These are phyloP conservation scores for Discostella stelligera DNA, from an alignment of 352 stramenopile species.

Conservation along the genomic window DNA sequence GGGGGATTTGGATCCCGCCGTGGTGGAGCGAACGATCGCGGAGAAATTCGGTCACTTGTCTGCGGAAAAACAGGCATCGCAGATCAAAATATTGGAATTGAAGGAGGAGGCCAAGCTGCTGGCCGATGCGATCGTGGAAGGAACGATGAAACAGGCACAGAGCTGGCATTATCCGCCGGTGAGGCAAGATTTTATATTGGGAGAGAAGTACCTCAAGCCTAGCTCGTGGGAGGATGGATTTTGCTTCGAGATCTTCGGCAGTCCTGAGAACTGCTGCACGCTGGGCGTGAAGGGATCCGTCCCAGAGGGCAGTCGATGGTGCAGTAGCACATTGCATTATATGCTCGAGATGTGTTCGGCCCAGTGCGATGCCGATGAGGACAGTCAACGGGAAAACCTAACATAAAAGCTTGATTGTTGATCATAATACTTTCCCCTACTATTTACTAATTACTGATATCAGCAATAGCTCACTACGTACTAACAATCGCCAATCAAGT, in stretches of 20 bases:
- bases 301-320: slow-evolving; percentile 24
- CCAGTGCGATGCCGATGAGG: slow-evolving; percentile 30
- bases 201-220: slow-evolving; percentile 23
- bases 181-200: slow-evolving; percentile 84
- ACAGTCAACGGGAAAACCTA: too few species aligned
- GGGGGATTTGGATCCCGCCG: slow-evolving; percentile 81
- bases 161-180: slow-evolving; percentile 87
- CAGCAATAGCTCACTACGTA: too few species aligned
- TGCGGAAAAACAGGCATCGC: slow-evolving; percentile 71
- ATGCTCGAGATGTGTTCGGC: slow-evolving; percentile 44
- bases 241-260: slow-evolving; percentile 34
- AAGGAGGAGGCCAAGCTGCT: slow-evolving; percentile 56
- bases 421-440: too few species aligned
- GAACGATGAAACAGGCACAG: slow-evolving; percentile 82
- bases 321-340: slow-evolving; percentile 37
- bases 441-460: too few species aligned
- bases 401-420: too few species aligned
- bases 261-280: slow-evolving; percentile 36
- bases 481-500: too few species aligned
- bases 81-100: slow-evolving; percentile 71
- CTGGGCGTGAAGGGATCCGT: slow-evolving; percentile 12
- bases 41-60: slow-evolving; percentile 85
- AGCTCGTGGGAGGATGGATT: slow-evolving; percentile 22
- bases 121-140: slow-evolving; percentile 68
- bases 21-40: slow-evolving; percentile 80